A percentile compares a stretch with the other conserved stretches of the same genome.
phyloP scores from a whole-genome alignment of 1,284 basidiomycete genomes.

The Sanghuangporus baumii region DNA sequence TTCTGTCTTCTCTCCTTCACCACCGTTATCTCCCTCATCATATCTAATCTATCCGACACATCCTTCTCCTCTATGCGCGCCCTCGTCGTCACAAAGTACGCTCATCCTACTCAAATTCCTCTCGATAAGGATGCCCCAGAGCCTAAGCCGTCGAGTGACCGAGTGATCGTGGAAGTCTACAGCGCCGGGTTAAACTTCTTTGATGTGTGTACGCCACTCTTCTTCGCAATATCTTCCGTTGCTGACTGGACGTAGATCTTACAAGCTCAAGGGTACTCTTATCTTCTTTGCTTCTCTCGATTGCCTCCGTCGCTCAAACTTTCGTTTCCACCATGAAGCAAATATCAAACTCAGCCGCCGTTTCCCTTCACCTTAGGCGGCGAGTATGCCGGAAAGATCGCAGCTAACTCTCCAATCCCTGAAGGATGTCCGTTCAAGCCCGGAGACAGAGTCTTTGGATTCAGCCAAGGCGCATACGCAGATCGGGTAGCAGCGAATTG shows the following conservation, averaged over 20 bases:
- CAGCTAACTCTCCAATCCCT: constrained; percentile 74
- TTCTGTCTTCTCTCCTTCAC: neutral
- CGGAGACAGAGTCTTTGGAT: constrained; percentile 89
- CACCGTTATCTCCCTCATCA: neutral
- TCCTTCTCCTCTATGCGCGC: constrained; percentile 57
- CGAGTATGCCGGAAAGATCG: constrained; percentile 84
- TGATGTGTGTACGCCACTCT: constrained; percentile 42
- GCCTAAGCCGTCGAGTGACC: constrained; percentile 45
- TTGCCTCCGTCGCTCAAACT: neutral
- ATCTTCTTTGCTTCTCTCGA: neutral
- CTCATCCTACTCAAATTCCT: constrained; percentile 67
- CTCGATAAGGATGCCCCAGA: constrained; percentile 55
- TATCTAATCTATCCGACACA: neutral
- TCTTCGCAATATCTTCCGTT: neutral
- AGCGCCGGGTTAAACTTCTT: constrained; percentile 77
- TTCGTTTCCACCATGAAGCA: constrained; percentile 25
- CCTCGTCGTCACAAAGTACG: constrained; percentile 67
- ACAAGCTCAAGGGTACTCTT: constrained; percentile 62
- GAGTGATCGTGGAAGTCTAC: constrained; percentile 82
- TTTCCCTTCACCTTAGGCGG: constrained; percentile 80
- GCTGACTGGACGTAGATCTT: constrained; percentile 48
- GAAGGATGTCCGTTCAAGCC: constrained; percentile 72
- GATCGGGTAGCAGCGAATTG: constrained; percentile 61
- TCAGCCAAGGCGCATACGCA: constrained; percentile 75
- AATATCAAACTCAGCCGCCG: constrained; percentile 80